Percentiles rank a stretch among this genome's conserved stretches.
These are phyloP conservation scores for Amanita inopinata DNA, from an alignment of 768 basidiomycete genomes.

Conservation along the genomic window DNA sequence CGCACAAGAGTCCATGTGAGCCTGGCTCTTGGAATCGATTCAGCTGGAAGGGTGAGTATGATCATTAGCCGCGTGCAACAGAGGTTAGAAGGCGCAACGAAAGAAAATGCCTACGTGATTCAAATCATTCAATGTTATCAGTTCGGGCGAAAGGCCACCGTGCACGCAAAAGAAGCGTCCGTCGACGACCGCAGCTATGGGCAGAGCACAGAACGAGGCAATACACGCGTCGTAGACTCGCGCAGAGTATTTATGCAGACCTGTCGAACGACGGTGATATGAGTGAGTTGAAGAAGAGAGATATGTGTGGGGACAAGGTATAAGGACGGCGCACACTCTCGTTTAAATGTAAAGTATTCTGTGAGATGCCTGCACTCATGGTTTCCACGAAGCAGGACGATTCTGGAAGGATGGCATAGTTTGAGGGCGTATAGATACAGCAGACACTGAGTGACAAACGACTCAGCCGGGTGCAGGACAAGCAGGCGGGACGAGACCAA, in stretches of 20 bases:
- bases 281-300: slow-evolving; percentile 6
- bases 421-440: slow-evolving; percentile 91
- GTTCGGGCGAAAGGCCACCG: slow-evolving; percentile 86
- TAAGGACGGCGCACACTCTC: slow-evolving; percentile 67
- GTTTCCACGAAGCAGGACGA: slow-evolving; percentile 86
- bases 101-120: slow-evolving; percentile 32
- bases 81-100: too few relatives aligned
- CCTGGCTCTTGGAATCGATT: slow-evolving; percentile 93
- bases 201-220: slow-evolving; percentile 82
- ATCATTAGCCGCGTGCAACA: slow-evolving; percentile 3
- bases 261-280: too few relatives aligned
- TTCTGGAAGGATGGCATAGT: slow-evolving; percentile 75
- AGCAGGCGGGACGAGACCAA: slow-evolving; percentile 2
- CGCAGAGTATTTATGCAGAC: slow-evolving; percentile 83
- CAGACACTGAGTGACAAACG: slow-evolving; percentile 47
- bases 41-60: slow-evolving; percentile 39
- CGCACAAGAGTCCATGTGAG: slow-evolving; percentile 84
- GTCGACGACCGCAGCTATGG: slow-evolving; percentile 88
- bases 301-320: slow-evolving; percentile 1
- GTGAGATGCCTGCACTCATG: slow-evolving; percentile 97
- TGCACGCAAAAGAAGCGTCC: slow-evolving; percentile 96
- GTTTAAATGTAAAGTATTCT: slow-evolving; percentile 97
- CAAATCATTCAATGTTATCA: slow-evolving; percentile 72
- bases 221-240: slow-evolving; percentile 89
- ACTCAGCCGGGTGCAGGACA: not conserved